Base-by-base conservation (phyloP, 371 early-diverging fungal genomes). In the Cokeromyces recurvatus region DNA sequence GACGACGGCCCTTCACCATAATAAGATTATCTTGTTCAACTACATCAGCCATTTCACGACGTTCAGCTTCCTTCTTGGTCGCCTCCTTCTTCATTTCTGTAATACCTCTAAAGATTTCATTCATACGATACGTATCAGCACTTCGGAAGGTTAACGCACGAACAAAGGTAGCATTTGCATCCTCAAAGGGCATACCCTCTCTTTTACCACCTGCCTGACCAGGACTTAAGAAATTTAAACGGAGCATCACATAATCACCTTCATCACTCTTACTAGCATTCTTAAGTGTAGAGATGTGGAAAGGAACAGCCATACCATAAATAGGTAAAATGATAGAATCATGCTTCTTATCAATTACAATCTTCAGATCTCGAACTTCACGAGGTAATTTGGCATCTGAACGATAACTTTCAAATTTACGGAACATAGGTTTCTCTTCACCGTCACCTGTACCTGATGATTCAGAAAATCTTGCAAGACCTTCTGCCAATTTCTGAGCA, bases 241-340 rank as follows among this genome's bases (percentile, higher is more conserved):
- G 93, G 8, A 99, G 75, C 66, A 91, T 89, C n/a, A 87, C 83
- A 52, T 78, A 87, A 22, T 95, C 95, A 32, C 93, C 93, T 76
- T 99, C 99, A 44, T 97, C 98, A 36, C 82, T 87, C 67, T 98
- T 94, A 66, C 90, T 89, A 5, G 90, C 89, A 62, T 92, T 98
- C 59, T 99, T 99, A 25, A 99, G 68, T 0, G 93, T 92, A 12
- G 92, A 89, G 41, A 99, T 91, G 71, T 99, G 99, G 84, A 99
- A 98, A 17, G 99, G 99, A 3, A 99, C 98, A 0, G 97, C 89
- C 64, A 90, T 85, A 25, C 97, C 97, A 57, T 94, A 93, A 31
- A 99, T 89, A 3, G 99, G 99, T 22, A 99, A 70, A 38, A 99
- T 82, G 43, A 99, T 78, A 8, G 95, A 76, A 41, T 95, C 91